These are phyloP conservation scores for Penstemon eatonii DNA, from an alignment of 257 asterid genomes.

Conservation along the genomic window DNA sequence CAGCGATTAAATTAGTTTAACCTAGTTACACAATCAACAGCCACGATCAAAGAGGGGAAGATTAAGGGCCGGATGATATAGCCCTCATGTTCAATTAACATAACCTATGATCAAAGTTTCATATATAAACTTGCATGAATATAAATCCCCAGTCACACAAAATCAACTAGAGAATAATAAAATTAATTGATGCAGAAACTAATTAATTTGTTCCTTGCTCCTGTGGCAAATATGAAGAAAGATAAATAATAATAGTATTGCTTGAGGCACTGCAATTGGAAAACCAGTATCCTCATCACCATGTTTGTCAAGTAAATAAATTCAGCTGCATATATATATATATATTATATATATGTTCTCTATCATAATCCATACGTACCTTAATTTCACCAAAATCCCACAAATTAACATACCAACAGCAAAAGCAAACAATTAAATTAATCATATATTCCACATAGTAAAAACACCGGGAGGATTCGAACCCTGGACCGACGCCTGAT, in stretches of 20 bases:
- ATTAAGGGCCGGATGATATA: too few relatives aligned
- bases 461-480: slow-evolving; percentile 59
- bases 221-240: too few relatives aligned
- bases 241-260: not conserved
- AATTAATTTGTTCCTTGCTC: too few relatives aligned
- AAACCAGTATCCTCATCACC: not conserved
- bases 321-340: not conserved
- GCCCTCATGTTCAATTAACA: too few relatives aligned
- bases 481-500: slow-evolving; percentile 47
- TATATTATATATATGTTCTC: not conserved
- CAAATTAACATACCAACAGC: not conserved
- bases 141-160: too few relatives aligned
- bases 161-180: too few relatives aligned
- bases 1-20: too few relatives aligned
- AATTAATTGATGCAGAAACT: not conserved
- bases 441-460: slow-evolving; percentile 70
- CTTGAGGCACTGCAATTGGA: slow-evolving; percentile 5
- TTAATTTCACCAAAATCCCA: not conserved
- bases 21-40: too few relatives aligned
- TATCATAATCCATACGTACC: not conserved
- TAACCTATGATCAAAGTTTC: too few relatives aligned
- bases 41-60: too few relatives aligned
- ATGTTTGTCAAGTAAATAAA: not conserved
- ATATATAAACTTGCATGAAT: too few relatives aligned
- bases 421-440: not conserved